Base-by-base conservation (phyloP, 192 early-diverging fungal species). In the Linnemannia hyalina region DNA sequence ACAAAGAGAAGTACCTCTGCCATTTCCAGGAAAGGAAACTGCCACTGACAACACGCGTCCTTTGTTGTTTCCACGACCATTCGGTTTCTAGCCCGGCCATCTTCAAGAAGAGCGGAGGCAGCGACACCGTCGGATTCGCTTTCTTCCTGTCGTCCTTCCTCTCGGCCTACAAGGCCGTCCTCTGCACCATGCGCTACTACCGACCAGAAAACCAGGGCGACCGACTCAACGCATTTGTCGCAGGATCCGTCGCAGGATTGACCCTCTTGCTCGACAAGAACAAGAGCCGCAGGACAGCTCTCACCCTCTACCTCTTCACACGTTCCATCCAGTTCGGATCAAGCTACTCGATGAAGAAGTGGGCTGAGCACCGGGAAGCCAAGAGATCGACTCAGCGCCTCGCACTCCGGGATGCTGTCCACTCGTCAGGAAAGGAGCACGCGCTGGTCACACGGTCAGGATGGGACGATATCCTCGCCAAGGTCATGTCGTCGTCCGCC, bases 71-170 rank as follows among this genome's bases (percentile, higher is more conserved):
- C 32, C 16, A 32, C 8, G 26, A 5, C 22, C 42, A 15, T 52
- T 16, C 49, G 49, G 3, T 52, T 20, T 22, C 16, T 52, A 52
- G 15, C 49, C 41, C 91, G 20, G 35, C 73, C 11, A 83, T 90
- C 54, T 70, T 92, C 63, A 90, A 83, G 80, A 88, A 83, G 72
- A 76, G 88, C 65, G 91, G 89, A 44, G 91, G 91, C 70, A 88
- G 91, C 65, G 94, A 95, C 82, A 95, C 93, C 0, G 52, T 85
- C 16, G 88, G 88, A n/a, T 94, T 95, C 88, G 93, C 94, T 18
- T 82, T 93, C 41, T 95, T 95, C 73, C 82, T 95, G 49, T 92
- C 92, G 42, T 90, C 90, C 4, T 91, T 94, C 46, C 87, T 94
- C 20, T 92, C 92, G 36, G 86, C 89, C 29, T 95, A 95, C 90